Evolutionary conservation across 352 stramenopile species (phyloP).

Genomic region (Phytophthora brassicae): DNA sequence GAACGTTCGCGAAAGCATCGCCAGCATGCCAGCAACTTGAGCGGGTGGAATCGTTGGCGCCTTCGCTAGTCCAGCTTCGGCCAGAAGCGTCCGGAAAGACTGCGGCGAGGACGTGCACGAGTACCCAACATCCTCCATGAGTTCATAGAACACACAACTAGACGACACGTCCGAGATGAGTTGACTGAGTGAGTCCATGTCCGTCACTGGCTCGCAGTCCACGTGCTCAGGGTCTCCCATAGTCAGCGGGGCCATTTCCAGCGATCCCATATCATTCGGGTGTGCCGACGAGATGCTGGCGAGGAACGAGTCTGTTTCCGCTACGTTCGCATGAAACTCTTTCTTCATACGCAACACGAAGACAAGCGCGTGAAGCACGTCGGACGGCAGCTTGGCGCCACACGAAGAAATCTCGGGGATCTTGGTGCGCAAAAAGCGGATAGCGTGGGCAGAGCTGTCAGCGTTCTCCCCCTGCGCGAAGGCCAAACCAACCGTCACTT

Average conservation of each 20-base stretch:
- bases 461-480: conserved; percentile 78
- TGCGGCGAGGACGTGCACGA: conserved; percentile 75
- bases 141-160: conserved; percentile 87
- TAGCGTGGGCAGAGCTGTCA: conserved; percentile 57
- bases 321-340: conserved; percentile 68
- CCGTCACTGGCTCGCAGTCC: conserved; percentile 68
- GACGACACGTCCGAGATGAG: conserved; percentile 78
- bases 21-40: conserved; percentile 88
- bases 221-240: conserved; percentile 87
- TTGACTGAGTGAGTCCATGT: conserved; percentile 66
- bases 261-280: conserved; percentile 82
- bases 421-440: conserved; percentile 81
- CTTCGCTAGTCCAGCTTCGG: conserved; percentile 80
- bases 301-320: conserved; percentile 84
- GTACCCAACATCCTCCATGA: conserved; percentile 92
- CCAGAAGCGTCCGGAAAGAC: conserved; percentile 81
- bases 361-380: conserved; percentile 82
- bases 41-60: conserved; percentile 80
- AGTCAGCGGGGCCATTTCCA: conserved; percentile 85
- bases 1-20: conserved; percentile 86
- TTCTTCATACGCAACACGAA: conserved; percentile 84
- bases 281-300: conserved; percentile 85
- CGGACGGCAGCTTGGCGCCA: conserved; percentile 77
- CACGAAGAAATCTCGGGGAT: conserved; percentile 85
- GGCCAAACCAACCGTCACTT: conserved; percentile 80